A percentile compares a stretch with the other conserved stretches of the same genome.
Conservation (phyloP, 306 rosid species). For the Fragaria iinumae region DNA sequence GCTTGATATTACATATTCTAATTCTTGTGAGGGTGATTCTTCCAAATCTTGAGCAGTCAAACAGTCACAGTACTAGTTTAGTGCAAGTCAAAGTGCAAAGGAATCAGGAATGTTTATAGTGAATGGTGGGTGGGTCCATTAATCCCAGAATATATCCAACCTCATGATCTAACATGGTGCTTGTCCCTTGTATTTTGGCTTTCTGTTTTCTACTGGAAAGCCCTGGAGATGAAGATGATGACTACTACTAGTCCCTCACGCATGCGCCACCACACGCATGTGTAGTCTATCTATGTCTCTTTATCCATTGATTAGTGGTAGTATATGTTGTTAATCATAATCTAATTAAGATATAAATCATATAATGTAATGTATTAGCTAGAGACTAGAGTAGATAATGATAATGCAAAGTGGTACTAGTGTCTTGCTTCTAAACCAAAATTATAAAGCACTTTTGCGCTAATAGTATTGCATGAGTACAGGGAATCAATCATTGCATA, state of each 20-base stretch:
- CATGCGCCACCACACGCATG: slow-evolving; percentile 1
- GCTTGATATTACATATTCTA: not conserved
- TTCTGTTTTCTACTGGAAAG: not conserved
- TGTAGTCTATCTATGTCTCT: not conserved
- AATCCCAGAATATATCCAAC: not conserved
- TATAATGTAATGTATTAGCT: not conserved
- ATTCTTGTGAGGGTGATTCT: not conserved
- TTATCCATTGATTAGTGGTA: not conserved
- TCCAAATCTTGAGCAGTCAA: not conserved
- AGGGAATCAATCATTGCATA: not conserved
- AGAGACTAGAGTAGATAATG: not conserved
- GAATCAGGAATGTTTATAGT: not conserved
- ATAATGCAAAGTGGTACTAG: not conserved
- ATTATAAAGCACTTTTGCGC: slow-evolving; percentile 1
- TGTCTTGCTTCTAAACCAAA: slow-evolving; percentile 16
- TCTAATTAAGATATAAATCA: not conserved
- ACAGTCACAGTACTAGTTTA: not conserved
- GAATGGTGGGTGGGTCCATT: slow-evolving; percentile 14
- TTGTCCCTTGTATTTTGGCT: not conserved
- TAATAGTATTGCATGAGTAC: not conserved
- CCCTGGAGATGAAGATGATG: slow-evolving; percentile 3
- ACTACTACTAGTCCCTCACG: not conserved
- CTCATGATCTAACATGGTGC: slow-evolving; percentile 8
- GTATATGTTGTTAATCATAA: slow-evolving; percentile 6
- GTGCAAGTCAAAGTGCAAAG: not conserved